Evolutionary conservation across 306 rosid species (phyloP).

Genomic region (Inga laurina): DNA sequence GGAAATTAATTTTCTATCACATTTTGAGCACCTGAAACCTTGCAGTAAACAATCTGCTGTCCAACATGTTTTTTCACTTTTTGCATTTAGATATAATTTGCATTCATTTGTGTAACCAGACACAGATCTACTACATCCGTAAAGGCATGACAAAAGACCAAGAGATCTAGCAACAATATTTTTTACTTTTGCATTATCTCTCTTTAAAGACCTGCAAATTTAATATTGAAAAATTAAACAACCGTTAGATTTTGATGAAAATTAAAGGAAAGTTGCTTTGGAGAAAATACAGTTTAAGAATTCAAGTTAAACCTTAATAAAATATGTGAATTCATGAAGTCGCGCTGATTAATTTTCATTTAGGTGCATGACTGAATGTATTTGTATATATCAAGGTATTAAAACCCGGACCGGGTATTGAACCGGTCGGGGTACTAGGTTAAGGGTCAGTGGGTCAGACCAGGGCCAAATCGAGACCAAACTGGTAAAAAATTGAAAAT

Average conservation of each 20-base stretch:
- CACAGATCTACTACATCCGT: conserved; percentile 63
- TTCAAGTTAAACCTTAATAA: too few relatives aligned
- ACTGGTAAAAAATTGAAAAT: too few relatives aligned
- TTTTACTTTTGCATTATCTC: conserved; percentile 62
- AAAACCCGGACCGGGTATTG: too few relatives aligned
- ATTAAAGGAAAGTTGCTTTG: too few relatives aligned
- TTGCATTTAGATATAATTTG: conserved; percentile 51
- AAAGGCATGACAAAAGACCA: conserved; percentile 87
- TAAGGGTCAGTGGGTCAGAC: too few relatives aligned
- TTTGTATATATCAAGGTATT: background rate
- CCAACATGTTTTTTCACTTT: conserved; percentile 47
- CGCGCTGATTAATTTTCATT: background rate
- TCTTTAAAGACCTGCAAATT: conserved; percentile 55
- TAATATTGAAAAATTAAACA: conserved; percentile 34
- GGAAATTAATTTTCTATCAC: conserved; percentile 51
- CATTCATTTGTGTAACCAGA: conserved; percentile 48
- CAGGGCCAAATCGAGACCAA: too few relatives aligned
- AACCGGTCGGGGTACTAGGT: too few relatives aligned
- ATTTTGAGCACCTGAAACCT: conserved; percentile 90
- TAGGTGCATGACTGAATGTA: background rate
- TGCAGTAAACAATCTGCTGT: conserved; percentile 62
- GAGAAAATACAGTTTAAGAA: too few relatives aligned
- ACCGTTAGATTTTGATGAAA: conserved; percentile 8
- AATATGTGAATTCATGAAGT: too few relatives aligned
- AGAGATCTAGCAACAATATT: conserved; percentile 66